A percentile compares a stretch with the other conserved stretches of the same genome.
These are phyloP conservation scores for Leccinum variicolor DNA, from an alignment of 768 basidiomycete species.

Conservation along the genomic window DNA sequence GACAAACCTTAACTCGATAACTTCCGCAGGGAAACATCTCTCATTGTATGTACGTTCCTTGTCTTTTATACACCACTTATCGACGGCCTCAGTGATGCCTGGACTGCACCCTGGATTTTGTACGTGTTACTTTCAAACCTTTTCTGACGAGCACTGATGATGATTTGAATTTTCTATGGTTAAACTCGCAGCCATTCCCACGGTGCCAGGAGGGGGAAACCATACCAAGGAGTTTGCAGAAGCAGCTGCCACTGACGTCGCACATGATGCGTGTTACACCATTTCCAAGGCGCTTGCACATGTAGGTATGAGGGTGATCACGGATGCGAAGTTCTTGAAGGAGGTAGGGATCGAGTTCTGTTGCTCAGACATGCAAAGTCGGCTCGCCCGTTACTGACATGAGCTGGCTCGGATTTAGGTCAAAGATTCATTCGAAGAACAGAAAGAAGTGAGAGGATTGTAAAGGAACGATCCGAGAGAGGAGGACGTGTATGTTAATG, in stretches of 20 bases:
- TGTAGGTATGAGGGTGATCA: slow-evolving; percentile 63
- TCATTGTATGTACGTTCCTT: slow-evolving; percentile 47
- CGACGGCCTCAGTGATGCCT: slow-evolving; percentile 44
- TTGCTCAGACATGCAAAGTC: not conserved
- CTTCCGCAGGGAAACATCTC: slow-evolving; percentile 50
- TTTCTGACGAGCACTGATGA: not conserved
- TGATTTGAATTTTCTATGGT: not conserved
- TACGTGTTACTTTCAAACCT: slow-evolving; percentile 12
- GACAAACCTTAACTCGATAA: not conserved
- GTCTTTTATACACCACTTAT: not conserved
- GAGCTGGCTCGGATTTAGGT: slow-evolving; percentile 34
- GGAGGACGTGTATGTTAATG: not conserved
- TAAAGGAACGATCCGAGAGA: not conserved
- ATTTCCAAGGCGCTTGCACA: slow-evolving; percentile 71
- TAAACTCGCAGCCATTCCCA: slow-evolving; percentile 64
- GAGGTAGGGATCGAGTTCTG: slow-evolving; percentile 37
- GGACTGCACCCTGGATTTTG: slow-evolving; percentile 69
- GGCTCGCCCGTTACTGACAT: not conserved
- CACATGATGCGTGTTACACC: slow-evolving; percentile 65
- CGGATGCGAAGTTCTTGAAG: slow-evolving; percentile 59
- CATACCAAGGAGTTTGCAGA: slow-evolving; percentile 69
- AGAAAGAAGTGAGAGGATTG: slow-evolving; percentile 23
- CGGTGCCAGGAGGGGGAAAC: slow-evolving; percentile 66
- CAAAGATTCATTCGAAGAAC: slow-evolving; percentile 46
- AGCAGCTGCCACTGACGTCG: slow-evolving; percentile 53